Base-by-base conservation (phyloP, 1,139 yeast genomes). In the Lodderomyces beijingensis region DNA sequence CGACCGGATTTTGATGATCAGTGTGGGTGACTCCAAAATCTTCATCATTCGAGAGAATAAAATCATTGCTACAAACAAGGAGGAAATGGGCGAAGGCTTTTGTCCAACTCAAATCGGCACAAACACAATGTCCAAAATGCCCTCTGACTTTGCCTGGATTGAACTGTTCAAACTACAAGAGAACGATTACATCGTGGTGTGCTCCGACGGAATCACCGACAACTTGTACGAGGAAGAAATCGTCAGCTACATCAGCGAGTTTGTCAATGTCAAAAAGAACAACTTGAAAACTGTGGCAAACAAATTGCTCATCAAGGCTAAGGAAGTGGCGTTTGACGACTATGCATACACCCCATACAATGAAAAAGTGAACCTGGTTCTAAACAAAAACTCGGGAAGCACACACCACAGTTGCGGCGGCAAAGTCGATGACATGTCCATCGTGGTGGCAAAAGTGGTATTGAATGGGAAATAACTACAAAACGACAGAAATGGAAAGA, bases 31-130 rank as follows among this genome's bases (percentile, higher is more conserved):
- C 45, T 69, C 77, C 5, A 68, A 68, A 39, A 42, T 76, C 16
- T 74, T 62, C 45, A 57, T 76, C 12, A 58, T 74, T 18, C 51
- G 82, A 39, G 64, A 72, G 31, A 75, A 74, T 2, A 54, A 67
- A 33, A 55, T 74, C 12, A 51, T 72, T 16, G 55, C 55, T 33
- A 55, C 71, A 3, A 74, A 72, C 46, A 62, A 65, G 40, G 77
- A 69, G 39, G 78, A 71, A 43, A 59, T 71, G 62, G 57, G 63
- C 3, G 53, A 69, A 2, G 62, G 55, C 10, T 49, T 73, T 37
- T 74, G 79, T 48, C 80, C 80, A 5, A 62, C 68, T 41, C 80
- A 74, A 44, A 71, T 74, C 6, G 80, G 80, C 1, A 74, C 80
- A 1, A 76, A 71, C 32, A 68, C 74, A 4, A 50, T 64, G 27